A percentile compares a stretch with the other conserved stretches of the same genome.
phyloP scores from a whole-genome alignment of 2,329 filamentous ascomycete genomes.

The Colletotrichum gloeosporioides region DNA sequence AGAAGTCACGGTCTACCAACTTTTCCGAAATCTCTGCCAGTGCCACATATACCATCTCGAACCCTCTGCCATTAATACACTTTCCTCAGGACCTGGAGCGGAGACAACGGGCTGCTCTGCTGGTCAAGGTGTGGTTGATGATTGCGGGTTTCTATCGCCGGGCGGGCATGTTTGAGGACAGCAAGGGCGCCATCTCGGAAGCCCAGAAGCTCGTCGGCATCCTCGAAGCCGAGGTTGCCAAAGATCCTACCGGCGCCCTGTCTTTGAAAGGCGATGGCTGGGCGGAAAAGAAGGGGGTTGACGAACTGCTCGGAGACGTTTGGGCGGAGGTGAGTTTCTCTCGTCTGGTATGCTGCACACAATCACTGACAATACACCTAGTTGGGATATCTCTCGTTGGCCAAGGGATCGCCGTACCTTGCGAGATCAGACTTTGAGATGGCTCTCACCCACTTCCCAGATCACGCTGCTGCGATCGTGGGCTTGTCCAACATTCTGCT shows the following conservation, averaged over 20 bases:
- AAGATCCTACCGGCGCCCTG: slow-evolving; percentile 66
- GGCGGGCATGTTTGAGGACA: slow-evolving; percentile 80
- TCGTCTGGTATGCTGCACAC: neutral
- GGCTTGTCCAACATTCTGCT: slow-evolving; percentile 85
- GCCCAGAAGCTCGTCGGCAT: slow-evolving; percentile 76
- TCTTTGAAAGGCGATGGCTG: slow-evolving; percentile 72
- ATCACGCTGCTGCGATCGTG: slow-evolving; percentile 82
- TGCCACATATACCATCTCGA: slow-evolving; percentile 48
- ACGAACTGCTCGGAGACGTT: slow-evolving; percentile 85
- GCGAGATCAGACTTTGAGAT: slow-evolving; percentile 83
- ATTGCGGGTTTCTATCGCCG: slow-evolving; percentile 88
- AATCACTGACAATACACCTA: slow-evolving; percentile 42
- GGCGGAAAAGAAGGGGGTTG: slow-evolving; percentile 81
- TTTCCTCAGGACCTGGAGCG: slow-evolving; percentile 60
- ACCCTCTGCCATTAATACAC: slow-evolving; percentile 56
- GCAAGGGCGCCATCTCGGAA: slow-evolving; percentile 79
- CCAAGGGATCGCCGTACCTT: slow-evolving; percentile 66
- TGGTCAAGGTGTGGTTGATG: slow-evolving; percentile 88
- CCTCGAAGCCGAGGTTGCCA: slow-evolving; percentile 71
- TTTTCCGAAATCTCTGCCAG: slow-evolving; percentile 44
- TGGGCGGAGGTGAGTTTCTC: slow-evolving; percentile 72
- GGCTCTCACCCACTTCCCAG: slow-evolving; percentile 77
- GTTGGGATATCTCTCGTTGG: slow-evolving; percentile 71
- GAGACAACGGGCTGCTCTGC: slow-evolving; percentile 53
- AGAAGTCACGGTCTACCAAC: slow-evolving; percentile 43